phyloP scores from a whole-genome alignment of 2,329 filamentous ascomycete genomes.

The Graphilbum fragrans region DNA sequence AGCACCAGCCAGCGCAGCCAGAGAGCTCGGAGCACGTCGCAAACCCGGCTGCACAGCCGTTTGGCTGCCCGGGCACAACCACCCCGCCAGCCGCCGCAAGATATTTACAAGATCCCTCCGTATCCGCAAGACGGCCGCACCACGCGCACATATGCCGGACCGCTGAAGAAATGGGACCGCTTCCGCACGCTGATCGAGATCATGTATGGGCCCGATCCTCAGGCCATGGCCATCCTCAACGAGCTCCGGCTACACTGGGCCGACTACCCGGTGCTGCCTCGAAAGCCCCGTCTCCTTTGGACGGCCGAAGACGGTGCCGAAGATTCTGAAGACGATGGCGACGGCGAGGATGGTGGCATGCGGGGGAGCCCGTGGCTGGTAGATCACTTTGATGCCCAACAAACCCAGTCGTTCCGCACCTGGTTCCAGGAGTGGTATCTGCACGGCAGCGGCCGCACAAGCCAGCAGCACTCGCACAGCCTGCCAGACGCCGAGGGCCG shows the following conservation, averaged over 20 bases:
- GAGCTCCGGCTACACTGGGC: slow-evolving; percentile 28
- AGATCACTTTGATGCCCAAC: slow-evolving; percentile 20
- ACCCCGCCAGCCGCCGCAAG: neutral
- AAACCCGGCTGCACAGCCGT: too few relatives aligned
- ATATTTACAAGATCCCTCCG: slow-evolving; percentile 5
- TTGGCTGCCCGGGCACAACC: neutral
- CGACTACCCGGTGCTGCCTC: slow-evolving; percentile 26
- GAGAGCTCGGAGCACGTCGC: too few relatives aligned
- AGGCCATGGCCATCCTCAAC: slow-evolving; percentile 22
- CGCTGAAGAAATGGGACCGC: slow-evolving; percentile 21
- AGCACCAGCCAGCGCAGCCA: too few relatives aligned
- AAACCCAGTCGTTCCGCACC: slow-evolving; percentile 16
- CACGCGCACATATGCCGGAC: slow-evolving; percentile 23
- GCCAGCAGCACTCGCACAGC: slow-evolving; percentile 2
- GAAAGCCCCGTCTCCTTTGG: slow-evolving; percentile 9
- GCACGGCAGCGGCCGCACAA: neutral
- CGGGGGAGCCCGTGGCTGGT: slow-evolving; percentile 27
- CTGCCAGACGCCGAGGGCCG: slow-evolving; percentile 3
- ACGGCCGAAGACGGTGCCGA: neutral
- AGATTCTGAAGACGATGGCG: neutral
- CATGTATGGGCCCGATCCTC: slow-evolving; percentile 28
- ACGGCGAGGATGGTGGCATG: slow-evolving; percentile 11
- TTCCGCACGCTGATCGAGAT: slow-evolving; percentile 22
- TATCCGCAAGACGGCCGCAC: slow-evolving; percentile 8
- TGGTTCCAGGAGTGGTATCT: slow-evolving; percentile 15